Percentiles rank a stretch among this genome's conserved stretches.
Conservation (phyloP, 2,329 filamentous ascomycete genomes). For the Neofusicoccum ribis region DNA sequence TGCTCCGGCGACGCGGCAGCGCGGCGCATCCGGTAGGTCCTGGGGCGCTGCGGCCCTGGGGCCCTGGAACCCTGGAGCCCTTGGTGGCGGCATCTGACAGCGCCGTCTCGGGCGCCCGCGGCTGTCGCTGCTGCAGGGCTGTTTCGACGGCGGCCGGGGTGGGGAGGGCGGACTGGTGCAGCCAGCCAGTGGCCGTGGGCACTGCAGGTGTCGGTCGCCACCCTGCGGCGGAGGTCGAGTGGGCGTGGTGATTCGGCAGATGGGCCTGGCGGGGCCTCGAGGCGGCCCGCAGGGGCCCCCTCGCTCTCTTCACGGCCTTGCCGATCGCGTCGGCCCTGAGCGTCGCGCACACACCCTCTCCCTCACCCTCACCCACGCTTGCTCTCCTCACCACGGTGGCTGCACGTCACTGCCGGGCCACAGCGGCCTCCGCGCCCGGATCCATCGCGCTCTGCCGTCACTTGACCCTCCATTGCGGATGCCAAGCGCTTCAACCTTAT, state of each 20-base stretch:
- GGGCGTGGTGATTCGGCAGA: constrained; percentile 1
- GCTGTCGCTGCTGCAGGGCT: not conserved
- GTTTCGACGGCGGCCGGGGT: not conserved
- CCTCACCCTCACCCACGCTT: not conserved
- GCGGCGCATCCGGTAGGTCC: no score
- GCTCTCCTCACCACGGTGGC: not conserved
- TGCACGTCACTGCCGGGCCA: not conserved
- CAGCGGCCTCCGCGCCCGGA: not conserved
- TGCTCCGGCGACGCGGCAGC: no score
- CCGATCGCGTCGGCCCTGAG: not conserved
- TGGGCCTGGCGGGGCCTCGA: not conserved
- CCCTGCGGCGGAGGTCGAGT: not conserved
- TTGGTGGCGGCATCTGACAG: constrained; percentile 10
- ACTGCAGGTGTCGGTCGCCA: not conserved
- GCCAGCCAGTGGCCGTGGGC: not conserved
- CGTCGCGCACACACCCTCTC: not conserved
- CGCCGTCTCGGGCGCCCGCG: not conserved
- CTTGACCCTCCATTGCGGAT: not conserved
- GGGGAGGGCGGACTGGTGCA: not conserved
- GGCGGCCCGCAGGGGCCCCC: not conserved
- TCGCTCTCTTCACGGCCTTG: not conserved
- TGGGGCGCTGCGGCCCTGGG: no score
- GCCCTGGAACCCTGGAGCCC: not conserved
- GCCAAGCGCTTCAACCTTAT: not conserved
- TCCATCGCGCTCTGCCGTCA: not conserved